These are phyloP conservation scores for Triticum urartu DNA, from an alignment of 176 grass and related monocot species.

Conservation along the genomic window DNA sequence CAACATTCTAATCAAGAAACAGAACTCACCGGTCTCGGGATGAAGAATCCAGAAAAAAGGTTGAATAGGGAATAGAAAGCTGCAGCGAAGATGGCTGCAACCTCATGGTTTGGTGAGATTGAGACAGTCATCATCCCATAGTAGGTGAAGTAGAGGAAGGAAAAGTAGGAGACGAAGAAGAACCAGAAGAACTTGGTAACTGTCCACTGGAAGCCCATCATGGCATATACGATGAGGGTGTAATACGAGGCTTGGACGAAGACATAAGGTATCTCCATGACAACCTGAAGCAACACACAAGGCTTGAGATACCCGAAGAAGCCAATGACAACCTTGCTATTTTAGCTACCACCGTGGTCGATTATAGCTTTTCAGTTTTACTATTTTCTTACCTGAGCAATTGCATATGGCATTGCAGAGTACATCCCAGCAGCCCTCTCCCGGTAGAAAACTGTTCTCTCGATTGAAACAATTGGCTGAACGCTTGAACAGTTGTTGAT, in stretches of 20 bases:
- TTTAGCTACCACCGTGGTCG: background rate
- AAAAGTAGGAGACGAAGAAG: conserved; percentile 93
- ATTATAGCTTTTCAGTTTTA: background rate
- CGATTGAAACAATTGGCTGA: conserved; percentile 79
- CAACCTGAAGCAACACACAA: conserved; percentile 55
- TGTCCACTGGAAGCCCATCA: conserved; percentile 99
- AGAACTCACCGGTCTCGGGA: conserved; percentile 80
- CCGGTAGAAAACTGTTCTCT: conserved; percentile 94
- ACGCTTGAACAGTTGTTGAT: conserved; percentile 93
- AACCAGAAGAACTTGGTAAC: conserved; percentile 89
- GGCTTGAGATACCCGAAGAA: conserved; percentile 12
- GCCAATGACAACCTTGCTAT: background rate
- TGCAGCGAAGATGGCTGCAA: conserved; percentile 83
- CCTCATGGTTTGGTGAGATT: conserved; percentile 91
- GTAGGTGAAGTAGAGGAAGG: conserved; percentile 98
- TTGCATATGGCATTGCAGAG: conserved; percentile 85
- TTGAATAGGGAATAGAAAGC: conserved; percentile 97
- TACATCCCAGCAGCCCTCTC: conserved; percentile 99
- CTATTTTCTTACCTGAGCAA: conserved; percentile 69
- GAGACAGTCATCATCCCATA: conserved; percentile 98
- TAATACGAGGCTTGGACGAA: conserved; percentile 74
- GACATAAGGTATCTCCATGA: conserved; percentile 96
- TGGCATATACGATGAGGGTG: conserved; percentile 78
- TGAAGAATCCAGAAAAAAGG: conserved; percentile 99
- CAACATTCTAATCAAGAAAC: conserved; percentile 4